Evolutionary conservation across 75 land plant species (phyloP).

Genomic region (Cunninghamia lanceolata): DNA sequence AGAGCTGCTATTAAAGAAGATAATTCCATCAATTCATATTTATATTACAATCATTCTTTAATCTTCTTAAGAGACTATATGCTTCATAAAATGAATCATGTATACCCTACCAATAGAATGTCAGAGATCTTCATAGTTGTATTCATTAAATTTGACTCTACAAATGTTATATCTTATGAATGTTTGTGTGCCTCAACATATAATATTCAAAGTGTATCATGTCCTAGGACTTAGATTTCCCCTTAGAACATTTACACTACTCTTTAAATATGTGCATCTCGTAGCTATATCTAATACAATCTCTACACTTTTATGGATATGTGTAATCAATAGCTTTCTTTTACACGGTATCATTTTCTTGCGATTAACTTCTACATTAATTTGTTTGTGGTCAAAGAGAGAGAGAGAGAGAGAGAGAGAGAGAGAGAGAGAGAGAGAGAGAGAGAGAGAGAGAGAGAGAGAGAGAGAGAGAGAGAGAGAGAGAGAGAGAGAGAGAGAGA

Average conservation of each 20-base stretch:
- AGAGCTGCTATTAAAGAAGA: not conserved
- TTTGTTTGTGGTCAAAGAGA: not conserved
- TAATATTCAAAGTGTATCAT: not conserved
- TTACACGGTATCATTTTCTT: not conserved
- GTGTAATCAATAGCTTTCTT: not conserved
- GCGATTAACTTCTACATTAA: not conserved
- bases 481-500: too few relatives aligned
- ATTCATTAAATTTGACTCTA: not conserved
- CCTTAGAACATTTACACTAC: not conserved
- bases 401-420: too few relatives aligned
- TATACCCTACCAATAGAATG: not conserved
- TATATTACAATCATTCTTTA: not conserved
- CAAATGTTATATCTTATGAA: not conserved
- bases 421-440: too few relatives aligned
- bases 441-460: too few relatives aligned
- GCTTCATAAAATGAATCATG: not conserved
- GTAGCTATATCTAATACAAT: not conserved
- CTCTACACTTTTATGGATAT: not conserved
- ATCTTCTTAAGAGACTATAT: not conserved
- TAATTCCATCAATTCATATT: not conserved
- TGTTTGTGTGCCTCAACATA: not conserved
- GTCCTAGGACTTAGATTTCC: not conserved
- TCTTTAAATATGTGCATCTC: not conserved
- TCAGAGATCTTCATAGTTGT: not conserved
- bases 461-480: too few relatives aligned